Percentiles rank a stretch among this genome's conserved stretches.
phyloP scores from a whole-genome alignment of 1,139 yeast genomes.

The Hyphopichia wangnamkhiaoensis region DNA sequence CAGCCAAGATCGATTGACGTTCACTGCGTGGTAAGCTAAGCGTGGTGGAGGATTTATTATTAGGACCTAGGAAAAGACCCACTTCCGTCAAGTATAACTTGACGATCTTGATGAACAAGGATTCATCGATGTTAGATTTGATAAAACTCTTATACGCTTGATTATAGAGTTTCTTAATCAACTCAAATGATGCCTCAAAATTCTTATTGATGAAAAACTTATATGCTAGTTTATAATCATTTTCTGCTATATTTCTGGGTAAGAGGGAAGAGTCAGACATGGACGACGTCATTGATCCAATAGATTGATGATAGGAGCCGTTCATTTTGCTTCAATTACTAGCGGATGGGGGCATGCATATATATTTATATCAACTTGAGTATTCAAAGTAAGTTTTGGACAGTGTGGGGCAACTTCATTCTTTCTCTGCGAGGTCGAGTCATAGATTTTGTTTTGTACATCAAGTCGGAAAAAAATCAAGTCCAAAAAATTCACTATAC shows the following conservation, averaged over 20 bases:
- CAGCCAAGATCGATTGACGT: slow-evolving; percentile 12
- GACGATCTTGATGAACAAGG: slow-evolving; percentile 34
- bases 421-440: too few relatives aligned
- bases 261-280: background rate
- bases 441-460: too few relatives aligned
- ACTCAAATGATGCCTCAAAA: slow-evolving; percentile 33
- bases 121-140: slow-evolving; percentile 28
- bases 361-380: too few relatives aligned
- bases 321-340: too few relatives aligned
- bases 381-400: too few relatives aligned
- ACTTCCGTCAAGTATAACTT: slow-evolving; percentile 39
- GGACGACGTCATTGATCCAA: background rate
- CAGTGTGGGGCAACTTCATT: too few relatives aligned
- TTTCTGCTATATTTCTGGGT: slow-evolving; percentile 17
- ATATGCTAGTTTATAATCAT: slow-evolving; percentile 36
- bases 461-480: too few relatives aligned
- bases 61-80: slow-evolving; percentile 29
- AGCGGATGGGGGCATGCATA: too few relatives aligned
- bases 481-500: too few relatives aligned
- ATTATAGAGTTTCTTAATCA: slow-evolving; percentile 26
- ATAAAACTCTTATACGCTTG: slow-evolving; percentile 22
- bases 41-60: slow-evolving; percentile 14
- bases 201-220: slow-evolving; percentile 44
- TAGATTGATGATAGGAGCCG: background rate
- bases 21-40: slow-evolving; percentile 12